Conservation (phyloP, 768 basidiomycete genomes). For the Hypholoma sublateritium region DNA sequence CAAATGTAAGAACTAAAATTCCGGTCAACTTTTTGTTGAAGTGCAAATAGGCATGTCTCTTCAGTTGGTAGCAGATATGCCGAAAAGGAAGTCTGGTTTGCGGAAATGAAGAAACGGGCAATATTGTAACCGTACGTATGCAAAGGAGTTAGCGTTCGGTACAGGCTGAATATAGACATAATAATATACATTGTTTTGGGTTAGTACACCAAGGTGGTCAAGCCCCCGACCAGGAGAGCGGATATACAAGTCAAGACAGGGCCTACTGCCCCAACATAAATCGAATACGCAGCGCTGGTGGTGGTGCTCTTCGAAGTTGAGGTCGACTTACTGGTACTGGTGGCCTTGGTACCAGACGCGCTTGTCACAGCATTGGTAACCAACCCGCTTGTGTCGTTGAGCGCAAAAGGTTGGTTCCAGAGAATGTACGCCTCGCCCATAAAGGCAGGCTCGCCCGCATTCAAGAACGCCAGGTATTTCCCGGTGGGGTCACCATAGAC, state of each 20-base stretch:
- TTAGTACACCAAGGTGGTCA: background rate
- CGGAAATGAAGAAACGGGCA: too few relatives aligned
- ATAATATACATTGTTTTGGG: background rate
- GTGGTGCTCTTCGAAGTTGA: slow-evolving; percentile 7
- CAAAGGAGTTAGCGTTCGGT: background rate
- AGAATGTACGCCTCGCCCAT: slow-evolving; percentile 47
- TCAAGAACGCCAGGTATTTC: slow-evolving; percentile 51
- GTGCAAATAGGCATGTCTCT: too few relatives aligned
- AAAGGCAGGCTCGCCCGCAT: slow-evolving; percentile 35
- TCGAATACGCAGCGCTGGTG: background rate
- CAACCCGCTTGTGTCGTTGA: slow-evolving; percentile 12
- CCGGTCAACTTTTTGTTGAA: too few relatives aligned
- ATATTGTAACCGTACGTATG: too few relatives aligned
- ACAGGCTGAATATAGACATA: background rate
- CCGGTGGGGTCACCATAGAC: slow-evolving; percentile 63
- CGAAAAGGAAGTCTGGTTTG: too few relatives aligned
- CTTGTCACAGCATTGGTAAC: slow-evolving; percentile 20
- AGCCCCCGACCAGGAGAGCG: background rate
- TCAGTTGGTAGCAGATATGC: too few relatives aligned
- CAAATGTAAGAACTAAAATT: too few relatives aligned
- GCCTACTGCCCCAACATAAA: background rate
- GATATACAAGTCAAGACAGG: background rate
- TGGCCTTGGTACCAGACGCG: slow-evolving; percentile 25
- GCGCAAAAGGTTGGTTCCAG: slow-evolving; percentile 53
- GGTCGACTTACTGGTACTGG: slow-evolving; percentile 13